A percentile compares a stretch with the other conserved stretches of the same genome.
These are phyloP conservation scores for Cryptococcus amylolentus DNA, from an alignment of 1,284 basidiomycete species.

Conservation along the genomic window DNA sequence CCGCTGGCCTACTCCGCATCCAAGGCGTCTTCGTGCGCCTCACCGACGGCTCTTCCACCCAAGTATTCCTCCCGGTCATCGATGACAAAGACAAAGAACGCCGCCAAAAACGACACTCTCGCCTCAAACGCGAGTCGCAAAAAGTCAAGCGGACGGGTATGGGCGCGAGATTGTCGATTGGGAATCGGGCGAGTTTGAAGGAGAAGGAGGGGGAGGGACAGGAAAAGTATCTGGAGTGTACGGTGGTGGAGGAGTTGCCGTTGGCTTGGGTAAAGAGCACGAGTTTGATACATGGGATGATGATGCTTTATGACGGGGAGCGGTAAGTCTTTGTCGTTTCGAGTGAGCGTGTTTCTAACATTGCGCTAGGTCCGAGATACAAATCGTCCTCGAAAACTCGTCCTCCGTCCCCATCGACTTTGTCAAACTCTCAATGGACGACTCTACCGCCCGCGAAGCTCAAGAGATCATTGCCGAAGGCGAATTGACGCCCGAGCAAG, in stretches of 20 bases:
- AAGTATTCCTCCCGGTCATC: conserved; percentile 71
- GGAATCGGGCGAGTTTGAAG: background rate
- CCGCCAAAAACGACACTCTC: conserved; percentile 49
- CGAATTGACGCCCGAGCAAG: conserved; percentile 73
- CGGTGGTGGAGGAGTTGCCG: conserved; percentile 79
- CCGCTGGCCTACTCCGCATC: conserved; percentile 65
- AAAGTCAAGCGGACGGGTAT: conserved; percentile 38
- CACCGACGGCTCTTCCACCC: conserved; percentile 65
- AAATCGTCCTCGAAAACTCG: conserved; percentile 82
- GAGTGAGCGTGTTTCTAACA: background rate
- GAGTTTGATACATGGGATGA: conserved; percentile 81
- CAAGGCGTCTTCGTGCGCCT: conserved; percentile 75
- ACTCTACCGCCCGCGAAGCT: conserved; percentile 74
- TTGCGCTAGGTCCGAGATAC: conserved; percentile 64
- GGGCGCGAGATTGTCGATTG: conserved; percentile 25
- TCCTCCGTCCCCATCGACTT: conserved; percentile 79
- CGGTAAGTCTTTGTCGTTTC: too few relatives aligned
- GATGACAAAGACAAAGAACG: conserved; percentile 65
- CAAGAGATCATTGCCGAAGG: conserved; percentile 74
- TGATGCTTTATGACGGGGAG: conserved; percentile 94
- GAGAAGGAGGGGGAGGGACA: conserved; percentile 2
- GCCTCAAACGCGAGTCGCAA: conserved; percentile 54
- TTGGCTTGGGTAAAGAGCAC: conserved; percentile 76
- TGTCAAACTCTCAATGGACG: conserved; percentile 77
- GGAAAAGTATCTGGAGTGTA: conserved; percentile 41